A percentile compares a stretch with the other conserved stretches of the same genome.
Conservation (phyloP, 139 green algal species). For the Coccomyxa sp. region DNA sequence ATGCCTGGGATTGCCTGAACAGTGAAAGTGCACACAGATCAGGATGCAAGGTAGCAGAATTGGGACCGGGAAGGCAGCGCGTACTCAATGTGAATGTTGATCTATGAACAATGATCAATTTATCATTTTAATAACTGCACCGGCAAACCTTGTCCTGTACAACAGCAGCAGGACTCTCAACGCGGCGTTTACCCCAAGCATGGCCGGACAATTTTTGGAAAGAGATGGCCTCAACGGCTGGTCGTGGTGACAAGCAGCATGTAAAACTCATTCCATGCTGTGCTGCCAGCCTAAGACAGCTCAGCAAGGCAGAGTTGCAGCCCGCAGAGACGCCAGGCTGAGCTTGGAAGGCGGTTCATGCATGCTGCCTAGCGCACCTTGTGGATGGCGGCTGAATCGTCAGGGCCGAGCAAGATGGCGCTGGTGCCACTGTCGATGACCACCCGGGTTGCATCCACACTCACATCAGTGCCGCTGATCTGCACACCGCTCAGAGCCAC, state of each 20-base stretch:
- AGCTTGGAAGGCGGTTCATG: not conserved
- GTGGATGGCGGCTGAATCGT: not conserved
- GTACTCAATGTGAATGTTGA: not conserved
- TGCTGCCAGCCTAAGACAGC: too few relatives aligned
- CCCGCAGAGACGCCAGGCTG: not conserved
- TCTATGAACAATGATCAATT: too few relatives aligned
- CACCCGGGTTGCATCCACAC: not conserved
- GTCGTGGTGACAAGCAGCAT: too few relatives aligned
- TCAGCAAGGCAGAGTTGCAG: not conserved
- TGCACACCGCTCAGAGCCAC: not conserved
- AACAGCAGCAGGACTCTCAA: too few relatives aligned
- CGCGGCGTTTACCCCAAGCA: too few relatives aligned
- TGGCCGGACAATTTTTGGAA: too few relatives aligned
- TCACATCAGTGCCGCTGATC: not conserved
- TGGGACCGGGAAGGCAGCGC: not conserved
- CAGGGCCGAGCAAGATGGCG: not conserved
- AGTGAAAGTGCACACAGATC: not conserved
- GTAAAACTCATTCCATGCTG: too few relatives aligned
- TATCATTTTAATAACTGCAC: too few relatives aligned
- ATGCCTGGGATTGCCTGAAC: constrained; percentile 4
- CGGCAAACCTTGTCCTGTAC: too few relatives aligned
- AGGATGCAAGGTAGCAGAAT: not conserved
- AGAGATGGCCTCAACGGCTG: too few relatives aligned
- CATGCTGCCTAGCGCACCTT: not conserved
- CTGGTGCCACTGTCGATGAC: constrained; percentile 5